Conservation (phyloP, 805 yeast species). For the Teunomyces panamensis region DNA sequence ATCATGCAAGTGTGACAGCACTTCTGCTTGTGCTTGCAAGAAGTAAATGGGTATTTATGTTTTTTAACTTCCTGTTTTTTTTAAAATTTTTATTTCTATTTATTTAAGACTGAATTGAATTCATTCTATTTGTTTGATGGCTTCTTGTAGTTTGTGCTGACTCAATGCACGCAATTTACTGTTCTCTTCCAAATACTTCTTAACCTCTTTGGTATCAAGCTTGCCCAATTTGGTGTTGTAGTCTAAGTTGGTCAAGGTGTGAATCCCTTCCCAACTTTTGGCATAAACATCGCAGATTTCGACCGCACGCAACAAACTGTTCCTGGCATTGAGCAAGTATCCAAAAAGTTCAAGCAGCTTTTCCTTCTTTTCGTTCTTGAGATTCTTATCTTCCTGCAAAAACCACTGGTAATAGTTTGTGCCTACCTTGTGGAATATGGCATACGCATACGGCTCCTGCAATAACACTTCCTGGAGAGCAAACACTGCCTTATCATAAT, state of each 20-base stretch:
- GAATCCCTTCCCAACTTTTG: constrained; percentile 74
- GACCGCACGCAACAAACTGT: constrained; percentile 64
- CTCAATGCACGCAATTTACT: constrained; percentile 20
- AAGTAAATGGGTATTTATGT: neutral
- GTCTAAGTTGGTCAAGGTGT: constrained; percentile 22
- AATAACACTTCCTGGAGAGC: constrained; percentile 69
- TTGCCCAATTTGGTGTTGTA: constrained; percentile 15
- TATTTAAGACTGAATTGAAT: neutral
- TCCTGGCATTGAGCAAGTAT: constrained; percentile 27
- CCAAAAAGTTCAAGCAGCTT: constrained; percentile 24
- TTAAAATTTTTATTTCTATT: neutral
- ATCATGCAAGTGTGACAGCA: neutral
- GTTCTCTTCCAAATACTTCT: constrained; percentile 19
- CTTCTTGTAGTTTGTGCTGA: constrained; percentile 15
- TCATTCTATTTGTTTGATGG: neutral
- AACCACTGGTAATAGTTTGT: constrained; percentile 29
- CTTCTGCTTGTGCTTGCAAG: neutral
- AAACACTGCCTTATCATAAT: constrained; percentile 63
- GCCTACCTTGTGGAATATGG: constrained; percentile 63
- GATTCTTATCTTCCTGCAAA: constrained; percentile 16
- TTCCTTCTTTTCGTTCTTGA: constrained; percentile 25
- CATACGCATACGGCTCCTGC: constrained; percentile 66
- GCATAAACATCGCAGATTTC: constrained; percentile 71
- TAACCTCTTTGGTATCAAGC: constrained; percentile 18
- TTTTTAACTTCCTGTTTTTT: no score